Evolutionary conservation across 2,329 filamentous ascomycete genomes (phyloP).

Genomic region (Calonectria montana): DNA sequence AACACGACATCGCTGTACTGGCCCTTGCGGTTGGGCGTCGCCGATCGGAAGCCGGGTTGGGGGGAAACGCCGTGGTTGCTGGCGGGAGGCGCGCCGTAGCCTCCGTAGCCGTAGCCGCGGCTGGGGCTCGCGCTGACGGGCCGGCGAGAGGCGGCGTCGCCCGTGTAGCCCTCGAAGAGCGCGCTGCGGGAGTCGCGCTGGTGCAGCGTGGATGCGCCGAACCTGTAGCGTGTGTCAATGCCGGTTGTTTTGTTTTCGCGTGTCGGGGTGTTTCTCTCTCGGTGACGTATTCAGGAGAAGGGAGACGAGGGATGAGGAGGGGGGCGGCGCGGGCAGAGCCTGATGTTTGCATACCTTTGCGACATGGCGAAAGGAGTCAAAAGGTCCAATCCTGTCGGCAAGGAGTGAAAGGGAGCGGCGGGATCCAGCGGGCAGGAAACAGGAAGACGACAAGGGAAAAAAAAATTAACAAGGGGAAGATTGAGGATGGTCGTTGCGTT

Average conservation of each 20-base stretch:
- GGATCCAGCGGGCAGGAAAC: slow-evolving; percentile 3
- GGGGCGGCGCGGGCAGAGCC: not conserved
- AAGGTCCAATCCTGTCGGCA: slow-evolving; percentile 11
- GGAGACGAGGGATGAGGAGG: not conserved
- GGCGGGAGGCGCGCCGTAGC: slow-evolving; percentile 43
- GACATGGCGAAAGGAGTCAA: slow-evolving; percentile 43
- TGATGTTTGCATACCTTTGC: slow-evolving; percentile 49
- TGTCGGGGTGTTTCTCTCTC: not conserved
- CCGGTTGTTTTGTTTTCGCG: not conserved
- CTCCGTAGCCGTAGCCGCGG: slow-evolving; percentile 62
- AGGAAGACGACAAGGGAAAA: not conserved
- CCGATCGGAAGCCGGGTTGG: slow-evolving; percentile 65
- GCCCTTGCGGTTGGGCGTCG: slow-evolving; percentile 81
- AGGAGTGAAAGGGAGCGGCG: not conserved
- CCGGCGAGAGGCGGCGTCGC: slow-evolving; percentile 53
- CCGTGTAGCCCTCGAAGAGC: slow-evolving; percentile 80
- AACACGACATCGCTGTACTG: slow-evolving; percentile 94
- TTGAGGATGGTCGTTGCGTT: slow-evolving; percentile 15
- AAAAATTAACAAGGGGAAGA: not conserved
- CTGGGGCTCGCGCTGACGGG: slow-evolving; percentile 59
- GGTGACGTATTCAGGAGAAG: slow-evolving; percentile 12
- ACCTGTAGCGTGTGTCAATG: slow-evolving; percentile 59
- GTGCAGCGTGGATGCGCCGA: slow-evolving; percentile 75
- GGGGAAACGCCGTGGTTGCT: slow-evolving; percentile 46
- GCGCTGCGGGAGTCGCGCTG: slow-evolving; percentile 79